Base-by-base conservation (phyloP, 2,329 filamentous ascomycete genomes). In the Fusarium sp. region DNA sequence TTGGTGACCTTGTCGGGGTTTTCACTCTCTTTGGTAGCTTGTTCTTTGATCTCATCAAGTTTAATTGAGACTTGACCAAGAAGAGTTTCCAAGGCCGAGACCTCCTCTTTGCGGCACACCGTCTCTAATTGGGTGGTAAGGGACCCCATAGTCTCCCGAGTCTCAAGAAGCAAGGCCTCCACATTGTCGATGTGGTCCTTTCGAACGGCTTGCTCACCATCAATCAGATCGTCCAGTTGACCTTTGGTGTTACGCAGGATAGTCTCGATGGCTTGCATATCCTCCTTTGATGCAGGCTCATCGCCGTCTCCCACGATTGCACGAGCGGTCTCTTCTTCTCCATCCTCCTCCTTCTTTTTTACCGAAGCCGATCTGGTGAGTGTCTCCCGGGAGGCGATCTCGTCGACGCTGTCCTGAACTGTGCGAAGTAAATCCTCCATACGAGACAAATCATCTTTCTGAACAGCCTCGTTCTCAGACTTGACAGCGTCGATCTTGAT, bases 221-320 rank as follows among this genome's bases (percentile, higher is more conserved):
- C 89, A 55, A 97, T 88, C 25, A 90, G 80, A 66, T 97, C 94
- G 65, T 98, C 95, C 15, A 98, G 85, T 51, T 93, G 93, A 10
- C 92, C 90, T 80, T 98, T 98, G 37, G 94, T 95, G 79, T 97
- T 97, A 45, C 92, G 90, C 18, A 98, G 86, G 54, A 98, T 90
- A 1, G 93, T 97, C 81, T 98, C 95, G 65, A 98, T 95, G 16
- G 94, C 94, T 69, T 95, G 90, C 0, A 95, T 93, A 75, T 98
- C 95, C 73, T 97, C 94, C 78, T 93, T 83, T 79, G 73, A 86
- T 76, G 74, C 86, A 77, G 66, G 83, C 63, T 86, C 83, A 10
- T 76, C 74, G 19, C 63, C 73, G 16, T 69, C 66, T 14, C 66
- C 62, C 23, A 60, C 62, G 19, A 66, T 66, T n/a, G 27, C 52